Conservation (phyloP, 2,329 filamentous ascomycete genomes). For the Falciphora oryzae region DNA sequence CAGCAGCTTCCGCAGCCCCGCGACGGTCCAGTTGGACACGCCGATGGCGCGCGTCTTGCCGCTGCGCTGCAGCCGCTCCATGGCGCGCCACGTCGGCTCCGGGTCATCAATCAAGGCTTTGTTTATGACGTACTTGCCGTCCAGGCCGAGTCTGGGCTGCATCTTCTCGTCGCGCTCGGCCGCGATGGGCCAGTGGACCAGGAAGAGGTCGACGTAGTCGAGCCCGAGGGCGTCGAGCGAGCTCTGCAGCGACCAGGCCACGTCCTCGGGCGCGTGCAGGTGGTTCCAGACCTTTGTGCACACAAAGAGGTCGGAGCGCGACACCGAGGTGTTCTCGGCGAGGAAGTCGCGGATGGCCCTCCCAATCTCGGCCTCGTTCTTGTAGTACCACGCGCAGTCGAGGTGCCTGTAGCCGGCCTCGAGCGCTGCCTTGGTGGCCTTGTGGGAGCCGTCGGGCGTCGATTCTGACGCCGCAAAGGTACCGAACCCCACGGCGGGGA, state of each 20-base stretch:
- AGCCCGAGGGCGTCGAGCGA: slow-evolving; percentile 36
- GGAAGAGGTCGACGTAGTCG: slow-evolving; percentile 42
- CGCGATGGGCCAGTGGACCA: slow-evolving; percentile 41
- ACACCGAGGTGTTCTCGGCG: slow-evolving; percentile 27
- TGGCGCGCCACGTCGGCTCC: slow-evolving; percentile 48
- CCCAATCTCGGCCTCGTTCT: slow-evolving; percentile 47
- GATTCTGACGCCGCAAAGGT: slow-evolving; percentile 22
- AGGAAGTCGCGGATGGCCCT: slow-evolving; percentile 35
- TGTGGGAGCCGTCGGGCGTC: slow-evolving; percentile 8
- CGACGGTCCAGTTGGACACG: slow-evolving; percentile 51
- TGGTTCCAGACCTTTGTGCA: slow-evolving; percentile 62
- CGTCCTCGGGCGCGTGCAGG: slow-evolving; percentile 38
- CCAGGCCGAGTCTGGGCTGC: background rate
- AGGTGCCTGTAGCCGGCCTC: slow-evolving; percentile 10
- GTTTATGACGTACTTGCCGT: slow-evolving; percentile 10
- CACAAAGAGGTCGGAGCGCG: slow-evolving; percentile 42
- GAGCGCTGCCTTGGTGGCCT: slow-evolving; percentile 14
- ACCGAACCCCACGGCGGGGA: slow-evolving; percentile 46
- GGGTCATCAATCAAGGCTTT: slow-evolving; percentile 23
- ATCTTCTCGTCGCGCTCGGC: slow-evolving; percentile 11
- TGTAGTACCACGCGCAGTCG: slow-evolving; percentile 6
- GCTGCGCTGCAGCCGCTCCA: slow-evolving; percentile 51
- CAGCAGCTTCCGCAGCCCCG: slow-evolving; percentile 48
- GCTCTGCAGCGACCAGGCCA: slow-evolving; percentile 24
- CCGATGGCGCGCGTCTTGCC: slow-evolving; percentile 53